These are phyloP conservation scores for Xylaria sp. DNA, from an alignment of 2,329 filamentous ascomycete species.

Conservation along the genomic window DNA sequence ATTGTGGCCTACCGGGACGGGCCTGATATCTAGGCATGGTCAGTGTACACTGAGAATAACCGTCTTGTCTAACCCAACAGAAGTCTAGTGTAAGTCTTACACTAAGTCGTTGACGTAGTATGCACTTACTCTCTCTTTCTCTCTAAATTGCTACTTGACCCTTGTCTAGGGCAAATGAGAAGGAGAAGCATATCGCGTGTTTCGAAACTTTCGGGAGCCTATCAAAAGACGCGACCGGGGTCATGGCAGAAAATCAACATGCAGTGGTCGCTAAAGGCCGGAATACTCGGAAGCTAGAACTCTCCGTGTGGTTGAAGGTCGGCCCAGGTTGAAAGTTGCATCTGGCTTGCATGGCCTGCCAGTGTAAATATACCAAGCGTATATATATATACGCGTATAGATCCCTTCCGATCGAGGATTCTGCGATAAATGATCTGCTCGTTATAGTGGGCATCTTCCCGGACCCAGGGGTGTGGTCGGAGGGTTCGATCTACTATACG, in stretches of 20 bases:
- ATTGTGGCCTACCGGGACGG: too few relatives aligned
- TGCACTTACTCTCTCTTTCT: neutral
- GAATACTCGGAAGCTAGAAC: conserved; percentile 24
- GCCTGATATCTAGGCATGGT: neutral
- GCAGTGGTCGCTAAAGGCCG: conserved; percentile 2
- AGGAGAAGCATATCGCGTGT: conserved; percentile 26
- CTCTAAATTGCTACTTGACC: neutral
- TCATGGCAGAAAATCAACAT: neutral
- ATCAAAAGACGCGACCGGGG: conserved; percentile 24
- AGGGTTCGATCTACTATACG: neutral
- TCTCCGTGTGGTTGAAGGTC: conserved; percentile 1
- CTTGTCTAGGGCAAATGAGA: conserved; percentile 33
- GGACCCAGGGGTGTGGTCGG: conserved; percentile 4
- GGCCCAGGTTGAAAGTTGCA: neutral
- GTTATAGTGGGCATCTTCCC: conserved; percentile 16
- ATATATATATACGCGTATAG: too few relatives aligned
- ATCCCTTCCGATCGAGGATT: too few relatives aligned
- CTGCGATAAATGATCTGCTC: neutral
- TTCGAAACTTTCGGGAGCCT: conserved; percentile 27
- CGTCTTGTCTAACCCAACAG: neutral
- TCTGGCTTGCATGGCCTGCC: neutral
- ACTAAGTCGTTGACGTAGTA: neutral
- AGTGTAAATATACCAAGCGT: too few relatives aligned
- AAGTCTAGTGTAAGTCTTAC: neutral
- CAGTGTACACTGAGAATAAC: neutral